phyloP scores from a whole-genome alignment of 2,329 filamentous ascomycete genomes.

The Hypomyces rosellus region DNA sequence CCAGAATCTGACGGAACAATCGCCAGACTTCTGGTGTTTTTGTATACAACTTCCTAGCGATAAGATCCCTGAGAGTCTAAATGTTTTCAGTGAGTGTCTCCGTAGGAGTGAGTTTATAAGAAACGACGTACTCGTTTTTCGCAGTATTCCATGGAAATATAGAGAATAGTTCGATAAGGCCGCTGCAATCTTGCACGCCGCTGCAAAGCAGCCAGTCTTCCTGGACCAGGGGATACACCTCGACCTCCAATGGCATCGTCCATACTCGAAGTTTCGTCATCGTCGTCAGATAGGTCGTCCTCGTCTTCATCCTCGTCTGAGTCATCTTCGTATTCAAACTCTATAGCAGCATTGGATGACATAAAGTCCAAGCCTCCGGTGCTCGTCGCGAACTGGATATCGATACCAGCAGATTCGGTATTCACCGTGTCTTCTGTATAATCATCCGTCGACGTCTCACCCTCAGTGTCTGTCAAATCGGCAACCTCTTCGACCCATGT shows the following conservation, averaged over 20 bases:
- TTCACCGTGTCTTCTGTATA: constrained; percentile 31
- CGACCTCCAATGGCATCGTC: constrained; percentile 25
- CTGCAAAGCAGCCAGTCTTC: constrained; percentile 22
- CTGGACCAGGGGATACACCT: constrained; percentile 25
- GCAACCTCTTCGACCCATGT: constrained; percentile 81
- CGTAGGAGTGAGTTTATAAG: constrained; percentile 1
- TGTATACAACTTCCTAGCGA: constrained; percentile 66
- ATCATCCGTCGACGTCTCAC: constrained; percentile 48
- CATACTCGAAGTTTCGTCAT: constrained; percentile 33
- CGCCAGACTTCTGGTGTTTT: constrained; percentile 79
- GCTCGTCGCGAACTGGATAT: constrained; percentile 60
- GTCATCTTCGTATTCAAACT: constrained; percentile 63
- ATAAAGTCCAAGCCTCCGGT: constrained; percentile 87
- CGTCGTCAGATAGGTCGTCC: constrained; percentile 43
- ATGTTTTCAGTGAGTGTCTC: not conserved
- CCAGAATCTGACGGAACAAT: constrained; percentile 82
- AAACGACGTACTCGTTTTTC: constrained; percentile 64
- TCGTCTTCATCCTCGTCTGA: constrained; percentile 40
- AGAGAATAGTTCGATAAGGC: constrained; percentile 67
- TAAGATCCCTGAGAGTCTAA: constrained; percentile 77
- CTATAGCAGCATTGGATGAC: constrained; percentile 74
- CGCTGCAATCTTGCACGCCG: constrained; percentile 38
- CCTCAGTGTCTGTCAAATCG: constrained; percentile 49
- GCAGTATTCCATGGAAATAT: constrained; percentile 99
- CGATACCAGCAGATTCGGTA: constrained; percentile 35